phyloP scores from a whole-genome alignment of 139 green algal species.

The Eudorina sp. region DNA sequence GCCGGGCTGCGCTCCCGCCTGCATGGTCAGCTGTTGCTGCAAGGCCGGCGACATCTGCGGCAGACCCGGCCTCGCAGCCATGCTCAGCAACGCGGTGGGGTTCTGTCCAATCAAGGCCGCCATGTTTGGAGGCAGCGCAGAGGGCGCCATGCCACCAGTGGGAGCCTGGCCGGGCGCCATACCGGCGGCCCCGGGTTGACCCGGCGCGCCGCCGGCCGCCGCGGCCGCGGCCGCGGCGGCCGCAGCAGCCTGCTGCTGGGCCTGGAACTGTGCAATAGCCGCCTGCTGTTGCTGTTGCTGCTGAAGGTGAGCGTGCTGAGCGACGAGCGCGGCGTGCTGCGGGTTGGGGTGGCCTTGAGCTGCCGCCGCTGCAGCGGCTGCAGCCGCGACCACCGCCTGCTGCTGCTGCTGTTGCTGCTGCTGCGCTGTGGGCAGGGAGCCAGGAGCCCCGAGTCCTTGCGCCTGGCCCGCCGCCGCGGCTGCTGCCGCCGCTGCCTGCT shows the following conservation, averaged over 20 bases:
- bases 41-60: not conserved
- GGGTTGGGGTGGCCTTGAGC: constrained; percentile 34
- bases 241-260: constrained; percentile 4
- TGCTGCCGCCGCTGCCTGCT: not conserved
- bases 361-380: constrained; percentile 5
- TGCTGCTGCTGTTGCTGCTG: constrained; percentile 43
- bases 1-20: constrained; percentile 15
- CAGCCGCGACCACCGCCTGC: constrained; percentile 3
- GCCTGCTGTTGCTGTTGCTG: constrained; percentile 22
- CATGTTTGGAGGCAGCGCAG: constrained; percentile 3
- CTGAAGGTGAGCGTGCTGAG: constrained; percentile 25
- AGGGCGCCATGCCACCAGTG: not conserved
- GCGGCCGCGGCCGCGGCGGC: not conserved
- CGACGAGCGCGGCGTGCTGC: constrained; percentile 8
- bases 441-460: not conserved
- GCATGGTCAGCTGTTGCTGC: constrained; percentile 32
- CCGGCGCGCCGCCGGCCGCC: not conserved
- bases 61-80: constrained; percentile 30
- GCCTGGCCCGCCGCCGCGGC: not conserved
- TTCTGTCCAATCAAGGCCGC: constrained; percentile 25
- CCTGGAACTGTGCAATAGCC: constrained; percentile 23
- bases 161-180: not conserved
- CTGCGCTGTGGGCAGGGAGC: not conserved
- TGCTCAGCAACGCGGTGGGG: constrained; percentile 9
- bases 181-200: not conserved